Conservation (phyloP, 768 basidiomycete genomes). For the Mycena olivaceomarginata region DNA sequence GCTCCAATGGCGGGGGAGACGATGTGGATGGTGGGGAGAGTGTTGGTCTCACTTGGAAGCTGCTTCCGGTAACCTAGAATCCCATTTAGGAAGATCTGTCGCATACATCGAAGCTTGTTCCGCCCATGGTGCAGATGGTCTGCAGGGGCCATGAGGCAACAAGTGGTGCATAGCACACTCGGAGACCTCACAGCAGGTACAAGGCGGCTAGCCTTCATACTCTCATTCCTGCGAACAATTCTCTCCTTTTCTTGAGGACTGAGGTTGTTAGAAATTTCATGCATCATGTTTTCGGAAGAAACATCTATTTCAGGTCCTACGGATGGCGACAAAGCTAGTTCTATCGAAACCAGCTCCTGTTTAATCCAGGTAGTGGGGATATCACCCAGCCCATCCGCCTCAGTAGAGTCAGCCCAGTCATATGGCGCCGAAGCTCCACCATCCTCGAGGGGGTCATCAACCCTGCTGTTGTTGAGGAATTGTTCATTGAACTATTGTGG, state of each 20-base stretch:
- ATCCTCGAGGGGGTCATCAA: neutral
- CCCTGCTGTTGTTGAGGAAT: neutral
- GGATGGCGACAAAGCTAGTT: neutral
- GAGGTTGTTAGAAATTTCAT: constrained; percentile 12
- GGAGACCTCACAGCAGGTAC: too few relatives aligned
- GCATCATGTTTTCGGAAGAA: constrained; percentile 20
- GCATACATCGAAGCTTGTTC: too few relatives aligned
- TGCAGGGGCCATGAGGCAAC: too few relatives aligned
- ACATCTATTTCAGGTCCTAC: constrained; percentile 8
- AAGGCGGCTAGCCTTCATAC: constrained; percentile 4
- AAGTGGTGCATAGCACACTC: too few relatives aligned
- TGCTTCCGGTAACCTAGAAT: too few relatives aligned
- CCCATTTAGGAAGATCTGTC: too few relatives aligned
- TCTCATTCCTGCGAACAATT: constrained; percentile 1
- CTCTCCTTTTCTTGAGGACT: neutral
- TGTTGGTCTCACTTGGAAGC: too few relatives aligned
- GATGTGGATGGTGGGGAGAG: too few relatives aligned
- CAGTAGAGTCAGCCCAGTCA: neutral
- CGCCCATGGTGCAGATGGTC: too few relatives aligned
- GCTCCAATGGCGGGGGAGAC: too few relatives aligned
- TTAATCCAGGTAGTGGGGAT: neutral
- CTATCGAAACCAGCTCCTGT: neutral
- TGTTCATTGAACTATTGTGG: neutral
- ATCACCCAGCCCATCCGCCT: neutral
- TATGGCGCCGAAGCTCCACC: neutral